Conservation (phyloP, 2,329 filamentous ascomycete species). For the Fusarium kyushuense region DNA sequence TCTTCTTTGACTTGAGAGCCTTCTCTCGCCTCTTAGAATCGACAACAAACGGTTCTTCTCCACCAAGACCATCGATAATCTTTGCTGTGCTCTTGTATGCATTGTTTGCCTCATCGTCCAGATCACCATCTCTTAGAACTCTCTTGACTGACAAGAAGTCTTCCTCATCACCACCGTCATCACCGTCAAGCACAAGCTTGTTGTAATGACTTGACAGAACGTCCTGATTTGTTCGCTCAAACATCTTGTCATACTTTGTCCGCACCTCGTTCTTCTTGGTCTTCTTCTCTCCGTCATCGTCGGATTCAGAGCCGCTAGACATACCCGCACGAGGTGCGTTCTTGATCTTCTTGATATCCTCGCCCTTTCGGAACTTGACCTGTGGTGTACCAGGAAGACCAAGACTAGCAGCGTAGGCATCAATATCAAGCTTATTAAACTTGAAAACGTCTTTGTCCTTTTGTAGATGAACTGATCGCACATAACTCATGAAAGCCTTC, state of each 20-base stretch:
- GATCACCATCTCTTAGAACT: slow-evolving; percentile 78
- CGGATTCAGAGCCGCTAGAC: slow-evolving; percentile 70
- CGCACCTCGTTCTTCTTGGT: slow-evolving; percentile 79
- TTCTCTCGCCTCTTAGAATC: slow-evolving; percentile 97
- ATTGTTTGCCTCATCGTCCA: slow-evolving; percentile 63
- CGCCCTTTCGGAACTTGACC: slow-evolving; percentile 92
- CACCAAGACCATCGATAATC: slow-evolving; percentile 75
- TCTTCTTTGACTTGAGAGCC: slow-evolving; percentile 94
- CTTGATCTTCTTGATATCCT: slow-evolving; percentile 87
- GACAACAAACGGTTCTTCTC: slow-evolving; percentile 80
- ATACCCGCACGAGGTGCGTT: slow-evolving; percentile 80
- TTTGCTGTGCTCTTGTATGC: slow-evolving; percentile 62
- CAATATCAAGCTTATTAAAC: slow-evolving; percentile 83
- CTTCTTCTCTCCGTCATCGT: slow-evolving; percentile 65
- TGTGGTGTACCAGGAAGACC: slow-evolving; percentile 91
- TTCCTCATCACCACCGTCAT: slow-evolving; percentile 65
- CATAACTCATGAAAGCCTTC: slow-evolving; percentile 94
- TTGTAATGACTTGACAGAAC: slow-evolving; percentile 94
- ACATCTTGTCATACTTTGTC: slow-evolving; percentile 98
- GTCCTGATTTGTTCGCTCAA: slow-evolving; percentile 95
- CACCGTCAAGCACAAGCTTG: slow-evolving; percentile 78
- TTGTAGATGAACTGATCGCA: slow-evolving; percentile 85
- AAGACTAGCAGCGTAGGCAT: slow-evolving; percentile 85
- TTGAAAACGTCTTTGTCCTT: slow-evolving; percentile 94
- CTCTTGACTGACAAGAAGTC: slow-evolving; percentile 93